A percentile compares a stretch with the other conserved stretches of the same genome.
Evolutionary conservation across 164 flowering plant genomes (phyloP).

Genomic region (Dillenia suffruticosa): DNA sequence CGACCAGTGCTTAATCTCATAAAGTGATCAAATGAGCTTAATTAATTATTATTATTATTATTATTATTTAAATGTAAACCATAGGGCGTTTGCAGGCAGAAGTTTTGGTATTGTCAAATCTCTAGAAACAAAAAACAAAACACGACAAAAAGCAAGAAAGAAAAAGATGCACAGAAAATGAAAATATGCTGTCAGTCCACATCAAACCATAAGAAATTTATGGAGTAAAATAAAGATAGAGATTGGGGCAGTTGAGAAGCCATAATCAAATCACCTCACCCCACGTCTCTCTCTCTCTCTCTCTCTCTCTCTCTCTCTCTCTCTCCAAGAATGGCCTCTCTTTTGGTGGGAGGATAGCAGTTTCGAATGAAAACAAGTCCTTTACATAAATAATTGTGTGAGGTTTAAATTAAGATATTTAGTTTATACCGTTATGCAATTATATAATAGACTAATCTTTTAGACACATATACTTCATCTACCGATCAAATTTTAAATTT

Average conservation of each 20-base stretch:
- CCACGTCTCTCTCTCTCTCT: neutral
- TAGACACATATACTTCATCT: conserved; percentile 8
- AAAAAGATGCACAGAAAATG: too few relatives aligned
- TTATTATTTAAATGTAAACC: too few relatives aligned
- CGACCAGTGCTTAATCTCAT: too few relatives aligned
- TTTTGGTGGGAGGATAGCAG: conserved; percentile 18
- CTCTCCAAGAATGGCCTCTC: conserved; percentile 16
- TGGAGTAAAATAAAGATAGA: conserved; percentile 4
- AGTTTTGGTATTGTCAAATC: too few relatives aligned
- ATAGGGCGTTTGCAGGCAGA: too few relatives aligned
- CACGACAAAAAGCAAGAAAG: too few relatives aligned
- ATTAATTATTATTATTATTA: too few relatives aligned
- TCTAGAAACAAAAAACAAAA: too few relatives aligned
- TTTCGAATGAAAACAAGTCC: conserved; percentile 4
- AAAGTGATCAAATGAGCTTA: too few relatives aligned
- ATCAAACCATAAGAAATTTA: neutral
- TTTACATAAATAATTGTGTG: neutral
- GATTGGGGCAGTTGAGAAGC: conserved; percentile 12
- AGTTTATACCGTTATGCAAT: neutral
- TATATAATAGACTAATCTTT: neutral
- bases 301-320: neutral
- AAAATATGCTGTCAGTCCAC: conserved; percentile 7
- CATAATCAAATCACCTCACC: conserved; percentile 1
- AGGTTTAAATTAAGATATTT: too few relatives aligned
- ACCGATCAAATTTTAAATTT: too few relatives aligned